phyloP scores from a whole-genome alignment of 768 basidiomycete species.

The Xerocomellus amylosporus region DNA sequence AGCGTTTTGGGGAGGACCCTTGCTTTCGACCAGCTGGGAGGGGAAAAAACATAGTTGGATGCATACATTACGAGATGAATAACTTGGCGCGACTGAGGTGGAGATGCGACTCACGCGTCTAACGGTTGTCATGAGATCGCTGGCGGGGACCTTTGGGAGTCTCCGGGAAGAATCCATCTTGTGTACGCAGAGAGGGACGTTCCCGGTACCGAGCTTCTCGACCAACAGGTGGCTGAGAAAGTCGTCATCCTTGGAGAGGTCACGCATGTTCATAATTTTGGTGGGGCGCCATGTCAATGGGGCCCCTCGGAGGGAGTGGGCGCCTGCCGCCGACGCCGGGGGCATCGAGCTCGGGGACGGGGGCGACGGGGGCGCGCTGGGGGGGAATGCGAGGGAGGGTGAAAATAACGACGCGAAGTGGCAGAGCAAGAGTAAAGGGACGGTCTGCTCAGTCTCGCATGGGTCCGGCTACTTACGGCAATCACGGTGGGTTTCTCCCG shows the following conservation, averaged over 20 bases:
- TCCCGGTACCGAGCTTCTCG: constrained; percentile 81
- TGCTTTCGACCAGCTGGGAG: constrained; percentile 56
- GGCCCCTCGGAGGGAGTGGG: constrained; percentile 22
- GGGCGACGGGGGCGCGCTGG: constrained; percentile 24
- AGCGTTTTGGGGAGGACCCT: constrained; percentile 52
- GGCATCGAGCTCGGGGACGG: constrained; percentile 33
- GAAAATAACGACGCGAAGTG: constrained; percentile 34
- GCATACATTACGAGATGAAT: constrained; percentile 23
- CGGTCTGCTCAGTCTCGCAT: constrained; percentile 15
- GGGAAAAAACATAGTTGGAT: constrained; percentile 11
- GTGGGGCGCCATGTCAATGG: constrained; percentile 69
- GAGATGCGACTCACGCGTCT: constrained; percentile 60
- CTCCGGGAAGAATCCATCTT: constrained; percentile 82
- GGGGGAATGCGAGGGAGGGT: constrained; percentile 7
- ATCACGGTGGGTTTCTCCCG: constrained; percentile 1
- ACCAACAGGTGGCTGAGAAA: constrained; percentile 87
- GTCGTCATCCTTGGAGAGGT: constrained; percentile 88
- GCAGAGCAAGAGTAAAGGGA: constrained; percentile 28
- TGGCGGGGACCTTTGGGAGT: constrained; percentile 71
- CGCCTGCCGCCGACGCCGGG: constrained; percentile 26
- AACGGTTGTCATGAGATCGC: constrained; percentile 67
- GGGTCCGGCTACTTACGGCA: constrained; percentile 38
- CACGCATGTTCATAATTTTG: constrained; percentile 88
- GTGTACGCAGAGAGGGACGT: constrained; percentile 79
- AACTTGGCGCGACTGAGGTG: constrained; percentile 26